These are phyloP conservation scores for Drechslerella dactyloides DNA, from an alignment of 2,329 filamentous ascomycete species.

Conservation along the genomic window DNA sequence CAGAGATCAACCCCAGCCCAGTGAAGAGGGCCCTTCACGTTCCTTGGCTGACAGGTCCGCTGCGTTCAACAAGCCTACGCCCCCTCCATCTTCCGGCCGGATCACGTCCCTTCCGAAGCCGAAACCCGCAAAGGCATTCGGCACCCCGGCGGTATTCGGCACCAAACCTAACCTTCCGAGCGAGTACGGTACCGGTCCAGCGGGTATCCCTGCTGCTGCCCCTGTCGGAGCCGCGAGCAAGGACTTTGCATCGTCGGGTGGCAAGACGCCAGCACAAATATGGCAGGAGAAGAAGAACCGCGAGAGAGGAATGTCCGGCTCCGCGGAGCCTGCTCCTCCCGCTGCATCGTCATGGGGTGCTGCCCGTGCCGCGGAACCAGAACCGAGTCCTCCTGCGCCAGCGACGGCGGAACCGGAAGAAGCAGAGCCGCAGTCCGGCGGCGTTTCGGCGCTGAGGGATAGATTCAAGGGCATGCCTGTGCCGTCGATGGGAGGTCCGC, in stretches of 20 bases:
- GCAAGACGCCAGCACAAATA: conserved; percentile 93
- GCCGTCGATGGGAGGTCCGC: conserved; percentile 58
- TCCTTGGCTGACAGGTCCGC: conserved; percentile 77
- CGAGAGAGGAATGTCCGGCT: conserved; percentile 68
- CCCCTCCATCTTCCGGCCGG: conserved; percentile 69
- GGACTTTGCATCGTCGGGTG: conserved; percentile 91
- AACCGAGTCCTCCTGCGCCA: conserved; percentile 54
- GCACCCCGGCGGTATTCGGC: conserved; percentile 70
- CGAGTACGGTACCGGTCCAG: conserved; percentile 68
- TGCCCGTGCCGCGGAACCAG: conserved; percentile 66
- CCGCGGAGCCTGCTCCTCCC: conserved; percentile 60
- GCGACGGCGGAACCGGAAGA: conserved; percentile 62
- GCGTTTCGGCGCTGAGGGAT: conserved; percentile 77
- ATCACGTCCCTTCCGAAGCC: conserved; percentile 90
- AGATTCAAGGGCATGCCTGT: conserved; percentile 71
- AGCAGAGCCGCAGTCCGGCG: conserved; percentile 67
- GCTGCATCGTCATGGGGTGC: conserved; percentile 55
- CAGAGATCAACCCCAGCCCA: conserved; percentile 56
- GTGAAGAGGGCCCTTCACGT: conserved; percentile 63
- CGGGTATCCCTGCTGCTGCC: conserved; percentile 64
- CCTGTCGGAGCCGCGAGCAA: conserved; percentile 82
- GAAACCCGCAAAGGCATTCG: conserved; percentile 90
- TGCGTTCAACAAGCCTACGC: conserved; percentile 67
- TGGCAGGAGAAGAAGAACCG: conserved; percentile 98
- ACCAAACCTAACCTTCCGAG: conserved; percentile 87